Conservation (phyloP, 129 eudicot species). For the Centaurea solstitialis region DNA sequence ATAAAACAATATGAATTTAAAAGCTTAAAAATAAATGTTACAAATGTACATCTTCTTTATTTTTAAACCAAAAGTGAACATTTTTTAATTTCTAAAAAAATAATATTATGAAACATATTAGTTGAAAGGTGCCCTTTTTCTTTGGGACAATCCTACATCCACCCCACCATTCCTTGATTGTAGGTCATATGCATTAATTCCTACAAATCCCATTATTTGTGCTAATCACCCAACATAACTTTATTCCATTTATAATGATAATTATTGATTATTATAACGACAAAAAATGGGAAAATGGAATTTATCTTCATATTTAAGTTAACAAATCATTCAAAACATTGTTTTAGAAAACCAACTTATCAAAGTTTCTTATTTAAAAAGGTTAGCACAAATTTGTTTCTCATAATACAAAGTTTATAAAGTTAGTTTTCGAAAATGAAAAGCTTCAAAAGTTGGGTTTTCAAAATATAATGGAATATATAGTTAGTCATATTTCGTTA, state of each 20-base stretch:
- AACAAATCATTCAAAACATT: background rate
- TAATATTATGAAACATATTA: too few relatives aligned
- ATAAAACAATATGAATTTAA: too few relatives aligned
- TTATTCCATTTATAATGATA: background rate
- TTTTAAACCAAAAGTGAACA: too few relatives aligned
- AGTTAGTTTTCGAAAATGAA: background rate
- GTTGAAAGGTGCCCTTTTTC: background rate
- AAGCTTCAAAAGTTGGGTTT: background rate
- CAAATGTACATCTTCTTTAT: too few relatives aligned
- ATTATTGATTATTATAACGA: background rate
- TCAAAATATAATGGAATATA: background rate
- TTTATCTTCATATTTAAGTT: background rate
- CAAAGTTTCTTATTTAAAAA: too few relatives aligned
- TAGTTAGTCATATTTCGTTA: too few relatives aligned
- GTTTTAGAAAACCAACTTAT: too few relatives aligned
- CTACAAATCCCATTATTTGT: background rate
- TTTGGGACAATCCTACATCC: constrained; percentile 6
- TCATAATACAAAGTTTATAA: too few relatives aligned
- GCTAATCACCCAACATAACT: background rate
- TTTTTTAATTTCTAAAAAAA: too few relatives aligned
- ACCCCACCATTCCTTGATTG: constrained; percentile 3
- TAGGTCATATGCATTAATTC: background rate
- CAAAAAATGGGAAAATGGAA: background rate
- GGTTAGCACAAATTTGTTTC: too few relatives aligned
- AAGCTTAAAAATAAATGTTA: too few relatives aligned